These are phyloP conservation scores for Rhododendron ferrugineum DNA, from an alignment of 148 eudicot genomes.

Conservation along the genomic window DNA sequence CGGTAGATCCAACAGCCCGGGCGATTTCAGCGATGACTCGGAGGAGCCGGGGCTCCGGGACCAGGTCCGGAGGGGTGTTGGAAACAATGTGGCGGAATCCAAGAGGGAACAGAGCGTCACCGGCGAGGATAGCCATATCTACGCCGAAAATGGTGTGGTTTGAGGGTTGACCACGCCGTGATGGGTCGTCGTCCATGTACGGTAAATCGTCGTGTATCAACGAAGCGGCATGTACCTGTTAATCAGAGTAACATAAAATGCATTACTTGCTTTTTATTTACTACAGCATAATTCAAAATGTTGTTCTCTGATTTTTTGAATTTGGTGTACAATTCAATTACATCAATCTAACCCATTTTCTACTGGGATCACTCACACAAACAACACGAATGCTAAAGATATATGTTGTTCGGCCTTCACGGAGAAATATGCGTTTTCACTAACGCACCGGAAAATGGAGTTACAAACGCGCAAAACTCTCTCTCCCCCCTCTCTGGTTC, in stretches of 20 bases:
- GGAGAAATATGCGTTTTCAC: no score
- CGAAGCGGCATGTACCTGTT: conserved; percentile 87
- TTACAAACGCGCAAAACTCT: no score
- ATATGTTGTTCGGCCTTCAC: no score
- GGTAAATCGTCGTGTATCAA: conserved; percentile 87
- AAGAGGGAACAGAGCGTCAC: conserved; percentile 86
- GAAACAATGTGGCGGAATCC: conserved; percentile 88
- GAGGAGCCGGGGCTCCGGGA: conserved; percentile 63
- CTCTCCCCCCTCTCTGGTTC: no score
- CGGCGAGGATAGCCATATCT: conserved; percentile 90
- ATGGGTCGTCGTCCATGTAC: conserved; percentile 90
- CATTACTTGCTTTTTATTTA: background rate
- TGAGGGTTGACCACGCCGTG: conserved; percentile 78
- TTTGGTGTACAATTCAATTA: background rate
- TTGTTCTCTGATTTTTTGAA: background rate
- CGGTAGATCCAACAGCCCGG: conserved; percentile 86
- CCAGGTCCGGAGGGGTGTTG: conserved; percentile 59
- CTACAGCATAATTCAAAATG: background rate
- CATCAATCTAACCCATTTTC: background rate
- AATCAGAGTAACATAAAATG: background rate
- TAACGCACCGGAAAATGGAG: no score
- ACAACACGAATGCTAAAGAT: background rate
- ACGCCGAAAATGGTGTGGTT: conserved; percentile 76
- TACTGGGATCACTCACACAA: background rate
- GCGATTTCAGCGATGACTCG: conserved; percentile 75